Conservation (phyloP, 352 stramenopile genomes). For the Thalassiosira livingstoniorum region DNA sequence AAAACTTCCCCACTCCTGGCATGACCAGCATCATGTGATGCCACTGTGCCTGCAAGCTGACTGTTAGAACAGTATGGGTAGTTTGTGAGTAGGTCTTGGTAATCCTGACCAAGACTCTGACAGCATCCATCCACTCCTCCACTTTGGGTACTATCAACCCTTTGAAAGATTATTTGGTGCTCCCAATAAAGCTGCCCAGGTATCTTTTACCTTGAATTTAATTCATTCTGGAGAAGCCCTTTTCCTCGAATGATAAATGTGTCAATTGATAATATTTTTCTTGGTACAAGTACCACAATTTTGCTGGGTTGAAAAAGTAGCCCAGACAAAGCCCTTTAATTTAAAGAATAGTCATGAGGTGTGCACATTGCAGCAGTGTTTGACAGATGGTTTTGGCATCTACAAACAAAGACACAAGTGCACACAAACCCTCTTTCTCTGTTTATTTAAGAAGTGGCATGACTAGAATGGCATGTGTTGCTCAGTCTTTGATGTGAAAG, state of each 20-base stretch:
- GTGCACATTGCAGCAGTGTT: not conserved
- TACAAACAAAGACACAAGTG: constrained; percentile 39
- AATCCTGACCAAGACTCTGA: constrained; percentile 6
- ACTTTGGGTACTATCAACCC: constrained; percentile 28
- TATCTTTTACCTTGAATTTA: constrained; percentile 27
- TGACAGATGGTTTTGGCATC: constrained; percentile 26
- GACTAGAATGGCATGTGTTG: constrained; percentile 34
- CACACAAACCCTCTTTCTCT: not conserved
- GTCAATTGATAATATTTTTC: constrained; percentile 9
- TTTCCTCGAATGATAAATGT: not conserved
- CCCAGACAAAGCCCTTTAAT: constrained; percentile 7
- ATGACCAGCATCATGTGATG: constrained; percentile 39
- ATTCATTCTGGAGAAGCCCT: constrained; percentile 21
- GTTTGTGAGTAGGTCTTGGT: constrained; percentile 41
- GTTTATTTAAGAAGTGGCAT: constrained; percentile 31
- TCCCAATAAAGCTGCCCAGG: constrained; percentile 37
- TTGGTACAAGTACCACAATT: constrained; percentile 12
- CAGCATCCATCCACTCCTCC: constrained; percentile 16
- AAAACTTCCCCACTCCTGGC: constrained; percentile 16
- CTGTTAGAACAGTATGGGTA: constrained; percentile 44
- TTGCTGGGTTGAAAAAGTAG: constrained; percentile 10
- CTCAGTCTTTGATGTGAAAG: constrained; percentile 13
- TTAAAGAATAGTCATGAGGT: constrained; percentile 6
- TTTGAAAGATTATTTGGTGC: not conserved
- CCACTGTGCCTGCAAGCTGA: constrained; percentile 56